Conservation (phyloP, 2,329 filamentous ascomycete genomes). For the Apiospora sp. region DNA sequence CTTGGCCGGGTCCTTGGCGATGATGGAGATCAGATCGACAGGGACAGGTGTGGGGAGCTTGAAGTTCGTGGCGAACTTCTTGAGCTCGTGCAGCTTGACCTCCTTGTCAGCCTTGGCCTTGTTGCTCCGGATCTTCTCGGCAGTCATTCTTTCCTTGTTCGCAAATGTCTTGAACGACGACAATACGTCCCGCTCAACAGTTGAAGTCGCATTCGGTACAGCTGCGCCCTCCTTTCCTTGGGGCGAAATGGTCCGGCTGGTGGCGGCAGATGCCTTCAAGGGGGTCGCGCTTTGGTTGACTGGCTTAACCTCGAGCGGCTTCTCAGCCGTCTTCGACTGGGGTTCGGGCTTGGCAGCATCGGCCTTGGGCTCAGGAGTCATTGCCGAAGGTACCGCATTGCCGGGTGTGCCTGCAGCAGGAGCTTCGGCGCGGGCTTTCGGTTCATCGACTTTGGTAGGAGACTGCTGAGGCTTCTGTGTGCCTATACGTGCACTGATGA, state of each 20-base stretch:
- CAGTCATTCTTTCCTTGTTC: conserved; percentile 60
- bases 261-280: conserved; percentile 45
- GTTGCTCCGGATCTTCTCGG: conserved; percentile 62
- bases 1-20: conserved; percentile 95
- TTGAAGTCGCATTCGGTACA: conserved; percentile 63
- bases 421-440: conserved; percentile 36
- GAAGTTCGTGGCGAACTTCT: conserved; percentile 93
- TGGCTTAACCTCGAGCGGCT: conserved; percentile 37
- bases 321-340: conserved; percentile 38
- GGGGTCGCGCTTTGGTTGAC: conserved; percentile 38
- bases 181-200: conserved; percentile 68
- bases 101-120: conserved; percentile 81
- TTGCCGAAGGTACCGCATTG: conserved; percentile 38
- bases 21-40: conserved; percentile 88
- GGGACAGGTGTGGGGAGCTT: conserved; percentile 94
- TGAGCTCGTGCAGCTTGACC: conserved; percentile 90
- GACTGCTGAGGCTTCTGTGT: conserved; percentile 54
- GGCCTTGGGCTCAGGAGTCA: conserved; percentile 43
- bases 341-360: conserved; percentile 42
- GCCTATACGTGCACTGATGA: conserved; percentile 85
- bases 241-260: conserved; percentile 52
- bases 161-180: conserved; percentile 72
- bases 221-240: conserved; percentile 47
- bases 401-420: conserved; percentile 32
- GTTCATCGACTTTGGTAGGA: conserved; percentile 47